Base-by-base conservation (phyloP, 78 protist genomes). In the Mantamonas sphyraenae region DNA sequence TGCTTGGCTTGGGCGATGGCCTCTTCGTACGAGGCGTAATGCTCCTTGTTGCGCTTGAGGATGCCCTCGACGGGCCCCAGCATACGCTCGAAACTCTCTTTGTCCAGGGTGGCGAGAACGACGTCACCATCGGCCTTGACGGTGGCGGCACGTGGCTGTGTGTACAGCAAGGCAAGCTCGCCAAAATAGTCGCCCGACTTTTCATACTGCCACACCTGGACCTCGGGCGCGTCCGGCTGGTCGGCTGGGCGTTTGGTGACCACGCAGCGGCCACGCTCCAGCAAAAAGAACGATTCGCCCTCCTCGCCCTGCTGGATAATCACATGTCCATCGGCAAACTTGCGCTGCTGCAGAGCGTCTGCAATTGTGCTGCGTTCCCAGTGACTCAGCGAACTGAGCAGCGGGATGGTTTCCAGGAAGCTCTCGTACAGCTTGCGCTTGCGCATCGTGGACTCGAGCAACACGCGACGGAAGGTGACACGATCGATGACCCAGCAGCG, bases 101-200 rank as follows among this genome's bases (percentile, higher is more conserved):
- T 73, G 57, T 90, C 95, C 72, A 90, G 78, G 31, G 68, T 74
- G 20, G 80, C 84, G 45, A 78, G 62, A 43, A 69, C 70, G n/a
- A 83, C 69, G 9, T 9, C 19, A 20, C 84, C 84, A 14, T 39
- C 33, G 12, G 92, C 83, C 0, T 76, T 74, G 24, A 90, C 85
- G 38, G 95, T 81, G 55, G 95, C 95, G 10, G 85, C 88, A 31
- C 95, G 76, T 3, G 88, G 90, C 51, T 72, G 37, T 47, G 81
- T 68, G 19, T 53, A 69, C 1, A 86, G 38, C 26, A 90, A 76
- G 17, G 95, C 92, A 43, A 86, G 40, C 68, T 90, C 95, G 56
- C 94, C 87, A 33, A 89, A 89, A 55, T 89, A 89, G 71, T 84
- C 84, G 35, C 78, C 77, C n/a, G 82, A 47, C 12, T 63, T 35